Conservation (phyloP, 1,284 basidiomycete species). For the Pseudozyma tsukubaensis region DNA sequence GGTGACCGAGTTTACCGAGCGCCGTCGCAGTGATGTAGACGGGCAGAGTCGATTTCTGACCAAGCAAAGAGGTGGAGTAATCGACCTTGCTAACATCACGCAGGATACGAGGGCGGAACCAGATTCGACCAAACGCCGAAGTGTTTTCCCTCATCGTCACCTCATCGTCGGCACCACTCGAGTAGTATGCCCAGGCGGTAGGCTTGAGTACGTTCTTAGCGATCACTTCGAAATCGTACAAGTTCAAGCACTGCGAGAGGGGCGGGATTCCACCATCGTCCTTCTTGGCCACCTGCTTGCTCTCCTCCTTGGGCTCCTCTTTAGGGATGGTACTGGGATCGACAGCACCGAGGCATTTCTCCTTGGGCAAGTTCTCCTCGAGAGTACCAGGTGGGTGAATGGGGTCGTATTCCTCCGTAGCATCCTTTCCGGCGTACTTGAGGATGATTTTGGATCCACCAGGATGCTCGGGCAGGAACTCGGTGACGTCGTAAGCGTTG, state of each 20-base stretch:
- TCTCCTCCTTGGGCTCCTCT: slow-evolving; percentile 27
- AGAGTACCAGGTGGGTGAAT: slow-evolving; percentile 67
- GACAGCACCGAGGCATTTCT: slow-evolving; percentile 64
- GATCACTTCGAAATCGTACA: slow-evolving; percentile 85
- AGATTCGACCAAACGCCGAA: slow-evolving; percentile 87
- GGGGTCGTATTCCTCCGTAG: slow-evolving; percentile 72
- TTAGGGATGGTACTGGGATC: slow-evolving; percentile 55
- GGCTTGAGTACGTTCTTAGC: slow-evolving; percentile 61
- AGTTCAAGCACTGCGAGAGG: slow-evolving; percentile 81
- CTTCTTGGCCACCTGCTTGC: slow-evolving; percentile 22
- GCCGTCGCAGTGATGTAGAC: slow-evolving; percentile 84
- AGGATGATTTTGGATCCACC: slow-evolving; percentile 77
- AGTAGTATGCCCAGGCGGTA: slow-evolving; percentile 68
- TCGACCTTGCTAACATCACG: slow-evolving; percentile 85
- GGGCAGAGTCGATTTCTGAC: slow-evolving; percentile 52
- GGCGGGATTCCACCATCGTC: slow-evolving; percentile 71
- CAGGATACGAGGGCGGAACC: slow-evolving; percentile 91
- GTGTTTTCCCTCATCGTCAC: slow-evolving; percentile 81
- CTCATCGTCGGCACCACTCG: slow-evolving; percentile 72
- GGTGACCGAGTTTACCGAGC: slow-evolving; percentile 87
- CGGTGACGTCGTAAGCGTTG: slow-evolving; percentile 81
- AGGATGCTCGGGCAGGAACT: slow-evolving; percentile 83
- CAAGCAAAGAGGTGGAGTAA: slow-evolving; percentile 70
- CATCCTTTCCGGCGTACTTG: slow-evolving; percentile 82
- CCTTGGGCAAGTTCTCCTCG: slow-evolving; percentile 62